A percentile compares a stretch with the other conserved stretches of the same genome.
Conservation (phyloP, 805 yeast genomes). For the Yarrowia divulgata region DNA sequence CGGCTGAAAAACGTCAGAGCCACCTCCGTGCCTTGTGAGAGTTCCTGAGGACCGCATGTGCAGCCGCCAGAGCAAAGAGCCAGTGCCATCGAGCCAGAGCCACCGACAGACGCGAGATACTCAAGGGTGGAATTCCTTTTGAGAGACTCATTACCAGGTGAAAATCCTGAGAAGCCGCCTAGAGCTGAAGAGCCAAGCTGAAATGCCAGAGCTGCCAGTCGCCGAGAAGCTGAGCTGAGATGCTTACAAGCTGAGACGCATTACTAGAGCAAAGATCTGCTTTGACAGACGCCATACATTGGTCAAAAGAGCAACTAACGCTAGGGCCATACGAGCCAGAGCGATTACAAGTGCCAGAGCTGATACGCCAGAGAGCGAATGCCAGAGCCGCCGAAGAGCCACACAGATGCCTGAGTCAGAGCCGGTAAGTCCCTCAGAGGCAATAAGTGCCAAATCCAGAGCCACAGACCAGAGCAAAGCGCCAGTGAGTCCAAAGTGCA, state of each 20-base stretch:
- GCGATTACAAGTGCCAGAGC: no score
- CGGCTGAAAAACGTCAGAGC: neutral
- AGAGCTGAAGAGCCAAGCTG: neutral
- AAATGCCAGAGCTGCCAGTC: slow-evolving; percentile 2
- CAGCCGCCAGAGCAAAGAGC: slow-evolving; percentile 2
- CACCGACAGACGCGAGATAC: neutral
- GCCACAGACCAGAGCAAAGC: neutral
- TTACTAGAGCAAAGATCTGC: slow-evolving; percentile 1
- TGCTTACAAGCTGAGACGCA: slow-evolving; percentile 1
- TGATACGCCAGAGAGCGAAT: no score
- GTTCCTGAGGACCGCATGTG: slow-evolving; percentile 1
- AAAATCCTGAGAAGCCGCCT: neutral
- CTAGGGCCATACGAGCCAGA: neutral
- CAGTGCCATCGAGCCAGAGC: neutral
- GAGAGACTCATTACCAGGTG: neutral
- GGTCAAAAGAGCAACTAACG: neutral
- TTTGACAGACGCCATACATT: neutral
- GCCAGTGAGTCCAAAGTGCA: no score
- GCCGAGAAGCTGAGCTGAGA: neutral
- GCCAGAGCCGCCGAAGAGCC: neutral
- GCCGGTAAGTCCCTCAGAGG: neutral
- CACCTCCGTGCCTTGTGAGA: slow-evolving; percentile 1
- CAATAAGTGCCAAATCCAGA: neutral
- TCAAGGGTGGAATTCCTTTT: slow-evolving; percentile 3
- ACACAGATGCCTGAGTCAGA: neutral